phyloP scores from a whole-genome alignment of 192 early-diverging fungal species.

The Globomyces pollinis-pini region DNA sequence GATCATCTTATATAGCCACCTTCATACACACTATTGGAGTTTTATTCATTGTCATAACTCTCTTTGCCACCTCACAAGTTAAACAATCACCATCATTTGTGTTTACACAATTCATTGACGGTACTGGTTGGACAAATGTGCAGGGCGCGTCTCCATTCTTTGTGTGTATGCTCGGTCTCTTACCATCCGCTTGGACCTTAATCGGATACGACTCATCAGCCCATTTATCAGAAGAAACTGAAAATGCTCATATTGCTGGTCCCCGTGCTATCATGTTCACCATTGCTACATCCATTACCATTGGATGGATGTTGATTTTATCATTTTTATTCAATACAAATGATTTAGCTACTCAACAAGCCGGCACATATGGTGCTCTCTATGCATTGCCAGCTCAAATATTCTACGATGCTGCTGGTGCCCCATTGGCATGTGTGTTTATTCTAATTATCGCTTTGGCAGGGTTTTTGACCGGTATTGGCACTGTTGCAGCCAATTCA shows the following conservation, averaged over 20 bases:
- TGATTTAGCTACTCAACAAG: conserved; percentile 7
- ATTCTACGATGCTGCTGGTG: conserved; percentile 19
- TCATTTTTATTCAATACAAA: conserved; percentile 21
- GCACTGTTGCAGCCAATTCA: conserved; percentile 32
- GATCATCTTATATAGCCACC: conserved; percentile 20
- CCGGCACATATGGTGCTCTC: conserved; percentile 1
- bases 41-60: conserved; percentile 30
- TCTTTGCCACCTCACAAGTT: conserved; percentile 23
- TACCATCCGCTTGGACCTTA: conserved; percentile 31
- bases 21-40: conserved; percentile 30
- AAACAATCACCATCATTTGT: conserved; percentile 23
- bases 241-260: conserved; percentile 26
- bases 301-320: conserved; percentile 35
- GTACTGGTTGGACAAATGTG: conserved; percentile 15
- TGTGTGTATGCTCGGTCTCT: conserved; percentile 32
- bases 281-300: conserved; percentile 19
- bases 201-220: conserved; percentile 38
- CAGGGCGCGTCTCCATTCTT: conserved; percentile 14
- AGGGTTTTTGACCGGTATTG: conserved; percentile 29
- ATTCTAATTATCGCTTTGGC: conserved; percentile 27
- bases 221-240: conserved; percentile 38
- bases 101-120: conserved; percentile 23
- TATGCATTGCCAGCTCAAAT: conserved; percentile 26
- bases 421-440: conserved; percentile 20
- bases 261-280: conserved; percentile 30